Evolutionary conservation across 768 basidiomycete genomes (phyloP).

Genomic region (Termitomyces eurrhizus): DNA sequence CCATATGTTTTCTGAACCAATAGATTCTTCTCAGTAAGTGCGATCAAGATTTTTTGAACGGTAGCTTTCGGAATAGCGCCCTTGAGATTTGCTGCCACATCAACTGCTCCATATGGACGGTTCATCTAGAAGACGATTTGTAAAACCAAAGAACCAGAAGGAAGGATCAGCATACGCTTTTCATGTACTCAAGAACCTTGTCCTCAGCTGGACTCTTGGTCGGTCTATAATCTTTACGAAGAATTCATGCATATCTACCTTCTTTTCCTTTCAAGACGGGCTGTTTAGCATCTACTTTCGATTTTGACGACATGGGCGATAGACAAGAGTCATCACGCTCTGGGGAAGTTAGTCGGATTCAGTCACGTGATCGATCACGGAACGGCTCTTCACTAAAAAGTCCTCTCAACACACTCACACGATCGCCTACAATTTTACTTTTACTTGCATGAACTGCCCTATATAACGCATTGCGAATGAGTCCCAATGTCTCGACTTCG

Average conservation of each 20-base stretch:
- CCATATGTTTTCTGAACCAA: conserved; percentile 84
- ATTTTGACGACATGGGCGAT: conserved; percentile 43
- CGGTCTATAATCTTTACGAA: neutral
- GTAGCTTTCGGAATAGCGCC: conserved; percentile 82
- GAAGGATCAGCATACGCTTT: conserved; percentile 41
- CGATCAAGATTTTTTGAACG: conserved; percentile 77
- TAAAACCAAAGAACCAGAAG: conserved; percentile 5
- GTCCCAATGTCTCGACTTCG: conserved; percentile 48
- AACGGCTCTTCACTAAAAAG: conserved; percentile 3
- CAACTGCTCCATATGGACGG: conserved; percentile 90
- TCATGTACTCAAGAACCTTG: conserved; percentile 74
- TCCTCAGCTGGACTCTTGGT: conserved; percentile 56
- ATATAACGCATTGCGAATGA: conserved; percentile 44
- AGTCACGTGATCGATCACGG: neutral
- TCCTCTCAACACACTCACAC: neutral
- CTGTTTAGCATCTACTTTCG: conserved; percentile 52
- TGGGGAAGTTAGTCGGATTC: too few species aligned
- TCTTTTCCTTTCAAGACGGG: conserved; percentile 71
- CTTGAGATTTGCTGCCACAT: conserved; percentile 88
- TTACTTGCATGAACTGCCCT: conserved; percentile 29
- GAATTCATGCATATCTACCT: conserved; percentile 32
- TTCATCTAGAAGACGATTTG: conserved; percentile 60
- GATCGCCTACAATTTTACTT: neutral
- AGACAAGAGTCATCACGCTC: neutral
- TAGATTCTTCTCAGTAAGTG: conserved; percentile 82